Base-by-base conservation (phyloP, 164 flowering plant species). In the Saururus chinensis region DNA sequence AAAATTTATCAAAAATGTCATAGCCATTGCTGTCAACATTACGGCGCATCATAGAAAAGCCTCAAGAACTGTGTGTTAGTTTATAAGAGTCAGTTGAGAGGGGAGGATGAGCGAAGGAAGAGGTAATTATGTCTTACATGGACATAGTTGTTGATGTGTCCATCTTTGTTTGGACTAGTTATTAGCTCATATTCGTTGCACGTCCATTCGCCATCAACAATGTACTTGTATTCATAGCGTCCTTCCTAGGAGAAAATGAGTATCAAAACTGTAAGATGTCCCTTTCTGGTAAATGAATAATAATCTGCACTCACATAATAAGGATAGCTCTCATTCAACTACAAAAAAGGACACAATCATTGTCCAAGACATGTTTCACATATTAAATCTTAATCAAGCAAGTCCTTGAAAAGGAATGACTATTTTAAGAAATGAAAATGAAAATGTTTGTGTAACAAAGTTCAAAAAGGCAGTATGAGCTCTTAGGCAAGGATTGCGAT, bases 111-210 rank as follows among this genome's bases (percentile, higher is more conserved):
- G 21, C 17, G 17, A 9, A 9, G 16, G 14, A 24, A 10, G 51
- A 40, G 57, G 58, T 26, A 4, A 26, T 56, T n/a, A 21, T 24
- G 59, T 22, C 75, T 77, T 83, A 90, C 99, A 56, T 77, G 45
- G 51, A 90, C 63, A 59, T 82, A 93, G 71, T 90, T 93, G 91
- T 93, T 93, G 72, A 88, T 77, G 77, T 93, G 89, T 30, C 99
- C 96, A 25, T 88, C 99, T 45, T 79, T 73, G 83, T 90, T 90
- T 66, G 77, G 79, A 51, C 63, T 14, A 26, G 88, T 84, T 13
- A 82, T 58, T 40, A 40, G 83, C 71, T 87, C 92, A 52, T 75
- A 0, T 41, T 71, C 51, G 60, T 85, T 88, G 83, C 73, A 74
- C 23, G 59, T 48, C 99, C 99, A 93, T 41, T 80, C 80, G 58